Percentiles rank a stretch among this genome's conserved stretches.
Conservation (phyloP, 495 filamentous ascomycete species). For the Daldinia bambusicola region DNA sequence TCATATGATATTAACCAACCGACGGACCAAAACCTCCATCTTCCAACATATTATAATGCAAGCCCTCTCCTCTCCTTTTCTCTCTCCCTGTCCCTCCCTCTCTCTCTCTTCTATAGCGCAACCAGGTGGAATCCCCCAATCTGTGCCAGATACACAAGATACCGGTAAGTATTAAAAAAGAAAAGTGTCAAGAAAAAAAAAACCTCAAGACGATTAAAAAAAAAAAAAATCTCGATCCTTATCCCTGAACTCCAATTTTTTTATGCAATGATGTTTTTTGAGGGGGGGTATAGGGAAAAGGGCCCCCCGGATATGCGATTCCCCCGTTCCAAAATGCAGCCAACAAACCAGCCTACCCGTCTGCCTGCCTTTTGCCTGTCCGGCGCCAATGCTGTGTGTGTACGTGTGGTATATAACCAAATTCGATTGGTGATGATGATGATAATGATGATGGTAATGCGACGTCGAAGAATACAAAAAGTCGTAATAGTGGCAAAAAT, state of each 20-base stretch:
- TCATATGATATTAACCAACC: not conserved
- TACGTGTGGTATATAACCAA: not conserved
- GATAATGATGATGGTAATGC: too few relatives aligned
- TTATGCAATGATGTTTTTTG: slow-evolving; percentile 13
- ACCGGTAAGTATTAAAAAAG: not conserved
- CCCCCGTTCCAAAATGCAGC: slow-evolving; percentile 20
- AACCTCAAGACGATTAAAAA: slow-evolving; percentile 5
- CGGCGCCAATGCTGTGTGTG: slow-evolving; percentile 18
- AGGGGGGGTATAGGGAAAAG: not conserved
- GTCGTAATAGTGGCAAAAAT: not conserved
- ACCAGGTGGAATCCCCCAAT: too few relatives aligned
- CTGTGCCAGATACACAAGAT: slow-evolving; percentile 8
- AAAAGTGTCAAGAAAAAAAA: slow-evolving; percentile 1
- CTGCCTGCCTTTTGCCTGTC: not conserved
- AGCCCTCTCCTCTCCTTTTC: not conserved
- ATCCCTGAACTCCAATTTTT: slow-evolving; percentile 13
- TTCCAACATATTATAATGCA: slow-evolving; percentile 6
- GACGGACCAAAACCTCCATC: too few relatives aligned
- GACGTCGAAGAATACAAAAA: slow-evolving; percentile 1
- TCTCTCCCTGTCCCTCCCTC: not conserved
- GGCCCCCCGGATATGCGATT: slow-evolving; percentile 1
- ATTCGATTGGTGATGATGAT: not conserved
- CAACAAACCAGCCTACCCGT: slow-evolving; percentile 1
- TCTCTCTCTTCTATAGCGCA: not conserved
- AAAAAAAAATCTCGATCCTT: not conserved